Evolutionary conservation across 2,329 filamentous ascomycete species (phyloP), one percentile per base, ranked within the genome.

Genomic region (Stylonectria norvegica): DNA sequence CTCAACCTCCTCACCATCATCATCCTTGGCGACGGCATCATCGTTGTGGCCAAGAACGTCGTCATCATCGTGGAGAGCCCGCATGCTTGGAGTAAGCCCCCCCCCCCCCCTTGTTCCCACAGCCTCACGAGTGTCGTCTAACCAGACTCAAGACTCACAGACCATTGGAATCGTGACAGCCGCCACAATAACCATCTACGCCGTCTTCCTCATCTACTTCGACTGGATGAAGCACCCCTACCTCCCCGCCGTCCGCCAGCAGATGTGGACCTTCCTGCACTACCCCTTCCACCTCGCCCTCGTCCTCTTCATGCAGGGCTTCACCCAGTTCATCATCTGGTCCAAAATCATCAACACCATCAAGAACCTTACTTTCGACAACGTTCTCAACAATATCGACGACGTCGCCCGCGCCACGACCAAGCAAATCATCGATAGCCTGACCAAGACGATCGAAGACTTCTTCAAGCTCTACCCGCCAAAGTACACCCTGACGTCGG

Each of bases 201-300:
- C 68, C 31, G 58, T 72, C 36, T 73, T 71, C 51, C 63, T 72
- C 38, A 53, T 70, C 23, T 72, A 73, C 45, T 73, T 85, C 38
- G 70, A 84, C 49, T 84, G 78, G 76, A 78, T 82, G 60, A 81
- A 82, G 55, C 78, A 78, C 36, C 73, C 79, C 43, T 71, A 81
- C 20, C 76, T 72, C 68, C 59, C 76, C 60, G 43, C 69, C 59
- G 65, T 78, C 32, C 72, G 76, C 4, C 81, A 85, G 48, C 76
- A 81, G 36, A 61, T 79, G 37, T 81, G 76, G 77, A 70, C 73
- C 0, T 41, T 68, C 2, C 57, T 79, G 1, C 81, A 84, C 60
- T 77, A 83, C 43, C 80, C 80, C 1, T 78, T 84, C 50, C 79
- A 85, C 48, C 69, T 83, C 2, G 66, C 75, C 5, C 71, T 85